Evolutionary conservation across 495 filamentous ascomycete species (phyloP), one percentile per base, ranked within the genome.

Genomic region (Penicillium simplicissimum): DNA sequence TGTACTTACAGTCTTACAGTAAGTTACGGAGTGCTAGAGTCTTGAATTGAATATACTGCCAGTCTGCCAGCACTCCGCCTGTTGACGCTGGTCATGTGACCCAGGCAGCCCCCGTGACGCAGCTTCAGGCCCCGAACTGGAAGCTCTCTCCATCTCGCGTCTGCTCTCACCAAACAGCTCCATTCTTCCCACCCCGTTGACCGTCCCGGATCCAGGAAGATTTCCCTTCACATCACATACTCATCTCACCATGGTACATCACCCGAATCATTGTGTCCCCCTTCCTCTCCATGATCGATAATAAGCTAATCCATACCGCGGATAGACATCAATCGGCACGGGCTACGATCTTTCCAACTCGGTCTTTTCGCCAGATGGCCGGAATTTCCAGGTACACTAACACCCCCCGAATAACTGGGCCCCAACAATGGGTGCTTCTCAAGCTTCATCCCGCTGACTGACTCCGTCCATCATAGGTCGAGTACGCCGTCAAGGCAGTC

Each of bases 301-400:
- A 2, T 35, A 59, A 35, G 34, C 55, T 49, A 54, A 51, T n/a
- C 38, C 59, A 60, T 45, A 49, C 11, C 17, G 28, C 38, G 33
- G 45, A 31, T 61, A 98, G 95, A 98, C 95, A 71, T 98, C 95
- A 69, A 98, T 98, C 87, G 95, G 95, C 73, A 98, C 95, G 68
- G 95, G 95, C 71, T 98, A 98, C 80, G 95, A 98, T 86, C 90
- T 98, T 73, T 90, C 91, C 69, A 98, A 98, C 84, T 98, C 96
- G 69, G 93, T 97, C 79, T 98, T 97, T 83, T 97, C 93, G 37
- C 95, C 95, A 58, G 95, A 98, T 81, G 95, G 95, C 75, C 88
- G 95, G 65, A 98, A 98, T 79, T 98, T 98, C 76, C 95, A 98
- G 78, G 87, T 88, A 76, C 42, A 28, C 8, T 8, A 28, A 28